A percentile compares a stretch with the other conserved stretches of the same genome.
Conservation (phyloP, 176 grass and related monocot genomes). For the Juncus inflexus region DNA sequence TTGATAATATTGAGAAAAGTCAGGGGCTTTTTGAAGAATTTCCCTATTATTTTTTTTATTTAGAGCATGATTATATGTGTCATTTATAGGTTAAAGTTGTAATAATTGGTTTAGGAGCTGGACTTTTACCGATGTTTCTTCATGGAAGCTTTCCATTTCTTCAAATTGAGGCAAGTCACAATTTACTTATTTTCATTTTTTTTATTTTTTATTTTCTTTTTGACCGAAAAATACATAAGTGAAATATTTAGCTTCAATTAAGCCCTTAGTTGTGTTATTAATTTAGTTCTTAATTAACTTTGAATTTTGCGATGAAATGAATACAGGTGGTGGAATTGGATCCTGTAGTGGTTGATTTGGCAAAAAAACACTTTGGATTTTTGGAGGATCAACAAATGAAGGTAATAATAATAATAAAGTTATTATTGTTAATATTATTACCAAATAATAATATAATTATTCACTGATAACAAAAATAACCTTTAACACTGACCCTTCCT, state of each 20-base stretch:
- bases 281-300: slow-evolving; percentile 13
- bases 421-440: slow-evolving; percentile 1
- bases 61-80: too few species aligned
- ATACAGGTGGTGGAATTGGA: slow-evolving; percentile 87
- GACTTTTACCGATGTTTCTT: slow-evolving; percentile 96
- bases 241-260: not conserved
- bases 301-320: slow-evolving; percentile 5
- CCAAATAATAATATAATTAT: not conserved
- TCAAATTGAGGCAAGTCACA: slow-evolving; percentile 61
- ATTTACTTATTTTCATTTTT: slow-evolving; percentile 2
- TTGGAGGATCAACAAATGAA: slow-evolving; percentile 63
- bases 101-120: slow-evolving; percentile 85
- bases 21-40: too few species aligned
- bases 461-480: not conserved
- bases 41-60: too few species aligned
- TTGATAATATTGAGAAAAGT: too few species aligned
- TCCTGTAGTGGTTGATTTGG: slow-evolving; percentile 65
- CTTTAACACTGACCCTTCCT: not conserved
- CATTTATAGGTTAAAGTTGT: slow-evolving; percentile 49
- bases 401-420: slow-evolving; percentile 34
- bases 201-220: slow-evolving; percentile 1
- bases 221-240: not conserved
- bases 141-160: slow-evolving; percentile 75
- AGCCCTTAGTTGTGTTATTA: not conserved
- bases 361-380: slow-evolving; percentile 70